Base-by-base conservation (phyloP, 768 basidiomycete genomes). In the Boletus bicolor region DNA sequence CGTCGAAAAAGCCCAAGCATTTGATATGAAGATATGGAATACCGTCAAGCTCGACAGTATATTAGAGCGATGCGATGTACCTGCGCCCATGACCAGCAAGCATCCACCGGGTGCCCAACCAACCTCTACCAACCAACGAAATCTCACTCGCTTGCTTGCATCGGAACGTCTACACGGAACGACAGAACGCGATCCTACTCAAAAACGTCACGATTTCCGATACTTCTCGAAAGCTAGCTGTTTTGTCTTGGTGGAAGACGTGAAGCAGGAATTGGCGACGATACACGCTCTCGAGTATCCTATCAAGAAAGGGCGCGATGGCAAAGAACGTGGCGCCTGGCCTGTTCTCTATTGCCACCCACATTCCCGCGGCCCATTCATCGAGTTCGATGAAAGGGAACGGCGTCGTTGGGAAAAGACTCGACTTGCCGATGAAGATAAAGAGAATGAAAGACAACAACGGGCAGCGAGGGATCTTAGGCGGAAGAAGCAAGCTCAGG, bases 191-290 rank as follows among this genome's bases (percentile, higher is more conserved):
- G 97, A 99, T 73, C 87, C 92, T 1, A 86, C 82, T 19, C 90
- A 94, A 58, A 91, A 83, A 58, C 84, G 94, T 48, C 86, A 89
- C 59, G 93, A 95, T 70, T 92, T 84, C 66, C 83, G 81, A 54
- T 99, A 98, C 70, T 98, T 98, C 71, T 73, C 82, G 17, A 82
- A 84, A 41, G 78, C 79, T 41, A 83, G 80, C 49, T 86, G 81
- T 66, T 98, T 93, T 68, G 79, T 98, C 44, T 80, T 98, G 43
- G 82, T 98, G n/a, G 95, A 98, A 69, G 96, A 98, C 65, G 80
- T 93, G 54, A 82, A 80, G 5, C 84, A 87, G 51, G 87, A 93
- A 62, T 77, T 94, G 39, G 87, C 93, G 14, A 91, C 97, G 2
- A 82, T 98, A 59, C 84, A 89, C 50, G 81, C 83, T 17, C 84